A percentile compares a stretch with the other conserved stretches of the same genome.
phyloP scores from a whole-genome alignment of 1,139 yeast species.

The Yamadazyma taylorii region DNA sequence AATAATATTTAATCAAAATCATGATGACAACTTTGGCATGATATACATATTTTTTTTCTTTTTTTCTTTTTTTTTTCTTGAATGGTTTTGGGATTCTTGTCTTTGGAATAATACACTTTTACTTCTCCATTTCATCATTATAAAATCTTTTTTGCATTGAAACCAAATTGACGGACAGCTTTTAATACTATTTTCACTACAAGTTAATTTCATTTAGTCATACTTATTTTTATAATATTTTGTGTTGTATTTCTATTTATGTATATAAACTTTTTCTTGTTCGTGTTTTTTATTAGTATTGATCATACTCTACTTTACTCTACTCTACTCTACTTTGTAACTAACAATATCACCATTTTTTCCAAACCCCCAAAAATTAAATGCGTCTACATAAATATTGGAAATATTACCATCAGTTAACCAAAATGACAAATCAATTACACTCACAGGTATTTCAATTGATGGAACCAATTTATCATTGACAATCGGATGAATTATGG shows the following conservation, averaged over 20 bases:
- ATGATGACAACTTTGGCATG: too few species aligned
- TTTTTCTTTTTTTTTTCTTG: background rate
- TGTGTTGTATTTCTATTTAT: too few species aligned
- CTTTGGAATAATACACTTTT: too few species aligned
- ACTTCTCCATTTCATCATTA: too few species aligned
- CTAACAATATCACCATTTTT: constrained; percentile 54
- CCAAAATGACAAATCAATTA: constrained; percentile 35
- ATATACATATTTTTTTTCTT: too few species aligned
- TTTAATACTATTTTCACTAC: too few species aligned
- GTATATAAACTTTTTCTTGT: background rate
- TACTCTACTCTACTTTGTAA: constrained; percentile 17
- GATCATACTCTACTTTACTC: too few species aligned
- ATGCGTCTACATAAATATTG: constrained; percentile 39
- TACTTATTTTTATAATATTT: too few species aligned
- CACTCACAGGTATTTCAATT: constrained; percentile 37
- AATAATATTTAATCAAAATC: constrained; percentile 8
- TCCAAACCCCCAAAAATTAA: constrained; percentile 51
- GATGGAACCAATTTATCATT: constrained; percentile 43
- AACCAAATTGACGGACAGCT: too few species aligned
- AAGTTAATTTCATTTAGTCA: too few species aligned
- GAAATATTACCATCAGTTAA: constrained; percentile 44
- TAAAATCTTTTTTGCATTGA: too few species aligned
- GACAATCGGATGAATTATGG: constrained; percentile 39
- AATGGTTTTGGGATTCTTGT: too few species aligned
- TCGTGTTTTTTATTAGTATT: background rate